Evolutionary conservation across 176 grass and related monocot species (phyloP).

Genomic region (Juncus effusus): DNA sequence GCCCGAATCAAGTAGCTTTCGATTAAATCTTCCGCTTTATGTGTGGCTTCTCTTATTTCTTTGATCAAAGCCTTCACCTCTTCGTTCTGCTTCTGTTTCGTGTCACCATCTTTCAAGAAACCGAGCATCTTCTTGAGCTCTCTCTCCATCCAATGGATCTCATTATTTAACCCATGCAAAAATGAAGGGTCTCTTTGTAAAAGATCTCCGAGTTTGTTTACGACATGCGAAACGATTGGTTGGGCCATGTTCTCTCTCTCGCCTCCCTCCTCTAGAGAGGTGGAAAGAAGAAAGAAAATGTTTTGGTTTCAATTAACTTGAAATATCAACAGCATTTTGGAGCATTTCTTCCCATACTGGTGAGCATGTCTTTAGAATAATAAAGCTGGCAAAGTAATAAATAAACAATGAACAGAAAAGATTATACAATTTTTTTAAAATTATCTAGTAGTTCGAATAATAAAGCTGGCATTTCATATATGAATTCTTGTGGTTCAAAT

Average conservation of each 20-base stretch:
- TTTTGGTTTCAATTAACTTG: neutral
- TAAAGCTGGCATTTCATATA: no score
- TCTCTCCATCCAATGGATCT: slow-evolving; percentile 32
- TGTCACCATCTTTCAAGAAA: slow-evolving; percentile 26
- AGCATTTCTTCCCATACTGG: slow-evolving; percentile 11
- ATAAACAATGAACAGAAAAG: neutral
- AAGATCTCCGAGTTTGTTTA: slow-evolving; percentile 29
- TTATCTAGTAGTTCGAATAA: no score
- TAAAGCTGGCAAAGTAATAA: slow-evolving; percentile 11
- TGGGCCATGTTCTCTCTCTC: slow-evolving; percentile 17
- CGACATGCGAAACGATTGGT: slow-evolving; percentile 7
- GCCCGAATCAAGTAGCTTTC: slow-evolving; percentile 27
- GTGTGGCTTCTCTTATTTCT: neutral
- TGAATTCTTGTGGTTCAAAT: no score
- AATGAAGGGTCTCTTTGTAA: neutral
- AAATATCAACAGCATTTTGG: neutral
- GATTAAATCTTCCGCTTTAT: slow-evolving; percentile 18
- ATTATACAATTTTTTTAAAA: no score
- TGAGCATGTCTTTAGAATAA: slow-evolving; percentile 18
- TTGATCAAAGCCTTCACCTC: slow-evolving; percentile 24
- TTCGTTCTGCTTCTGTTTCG: neutral
- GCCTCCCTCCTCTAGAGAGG: no score
- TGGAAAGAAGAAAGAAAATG: neutral
- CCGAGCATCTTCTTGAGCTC: slow-evolving; percentile 26
- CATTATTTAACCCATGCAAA: slow-evolving; percentile 24